A percentile compares a stretch with the other conserved stretches of the same genome.
phyloP scores from a whole-genome alignment of 179 eudicot genomes.

The Carnegiea gigantea region DNA sequence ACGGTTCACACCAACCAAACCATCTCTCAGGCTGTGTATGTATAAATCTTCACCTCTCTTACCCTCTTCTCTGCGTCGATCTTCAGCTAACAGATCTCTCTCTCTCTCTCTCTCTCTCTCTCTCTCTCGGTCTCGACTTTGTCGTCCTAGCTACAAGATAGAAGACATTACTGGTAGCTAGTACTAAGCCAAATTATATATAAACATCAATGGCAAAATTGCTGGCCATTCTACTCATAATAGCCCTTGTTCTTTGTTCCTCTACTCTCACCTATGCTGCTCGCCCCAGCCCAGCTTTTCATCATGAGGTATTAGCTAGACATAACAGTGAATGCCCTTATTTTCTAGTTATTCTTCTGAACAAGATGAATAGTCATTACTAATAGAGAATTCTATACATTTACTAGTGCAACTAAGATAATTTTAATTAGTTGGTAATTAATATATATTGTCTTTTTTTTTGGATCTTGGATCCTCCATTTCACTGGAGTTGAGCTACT shows the following conservation, averaged over 20 bases:
- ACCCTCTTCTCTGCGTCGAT: neutral
- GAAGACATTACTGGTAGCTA: too few species aligned
- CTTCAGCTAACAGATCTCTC: neutral
- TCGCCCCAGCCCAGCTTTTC: slow-evolving; percentile 19
- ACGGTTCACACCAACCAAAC: neutral
- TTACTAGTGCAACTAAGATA: too few species aligned
- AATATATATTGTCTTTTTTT: too few species aligned
- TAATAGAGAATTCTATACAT: too few species aligned
- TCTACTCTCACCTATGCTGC: slow-evolving; percentile 8
- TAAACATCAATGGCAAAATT: slow-evolving; percentile 15
- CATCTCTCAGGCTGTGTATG: neutral
- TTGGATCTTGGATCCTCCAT: too few species aligned
- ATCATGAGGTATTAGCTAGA: slow-evolving; percentile 11
- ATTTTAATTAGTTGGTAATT: too few species aligned
- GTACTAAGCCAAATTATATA: neutral
- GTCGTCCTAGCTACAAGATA: neutral
- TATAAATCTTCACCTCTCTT: neutral
- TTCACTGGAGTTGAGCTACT: too few species aligned
- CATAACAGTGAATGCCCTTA: too few species aligned
- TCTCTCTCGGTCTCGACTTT: neutral
- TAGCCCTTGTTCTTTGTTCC: slow-evolving; percentile 24
- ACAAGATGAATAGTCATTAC: too few species aligned
- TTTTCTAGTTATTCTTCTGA: too few species aligned
- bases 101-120: neutral
- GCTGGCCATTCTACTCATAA: neutral